Base-by-base conservation (phyloP, 2,329 filamentous ascomycete genomes). In the Penicillium sp. region DNA sequence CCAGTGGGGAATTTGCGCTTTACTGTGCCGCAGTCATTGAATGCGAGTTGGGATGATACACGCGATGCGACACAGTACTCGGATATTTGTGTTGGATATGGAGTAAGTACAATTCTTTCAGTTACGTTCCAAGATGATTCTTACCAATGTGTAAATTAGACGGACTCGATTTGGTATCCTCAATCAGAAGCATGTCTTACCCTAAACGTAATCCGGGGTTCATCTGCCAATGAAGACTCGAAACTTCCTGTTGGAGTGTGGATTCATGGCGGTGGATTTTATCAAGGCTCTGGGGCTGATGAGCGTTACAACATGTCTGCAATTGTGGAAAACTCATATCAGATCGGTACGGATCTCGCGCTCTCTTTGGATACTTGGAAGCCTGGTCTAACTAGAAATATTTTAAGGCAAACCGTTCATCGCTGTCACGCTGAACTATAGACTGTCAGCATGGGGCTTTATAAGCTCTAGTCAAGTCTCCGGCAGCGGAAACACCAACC, bases 261-360 rank as follows among this genome's bases (percentile, higher is more conserved):
- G 85, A 83, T 89, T 27, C 83, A 86, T 61, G 78, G 83, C 13
- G 84, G 83, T 33, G 83, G 82, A 2, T 77, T 84, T 6, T 79
- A 75, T 51, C 73, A 77, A 33, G 85, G 85, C 1, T 79, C 68
- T 68, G 78, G 62, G 64, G 73, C 60, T 13, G 83, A 86, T 59
- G 75, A 81, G 6, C 80, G 85, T 53, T 89, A 89, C 68, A 89
- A 89, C 65, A 75, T 86, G 57, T 83, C 82, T 15, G 83, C 81
- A 58, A 80, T 88, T 47, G 83, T 89, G 7, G 73, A 79, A 44
- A 79, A 82, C 27, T 79, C 81, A 7, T 79, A 81, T 41, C 72
- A 79, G 4, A 79, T 84, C 23, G 77, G 76, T 41, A 60, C 7
- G 58, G 35, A 1, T 19, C 13, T 17, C 10, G 2, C 7, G 1